phyloP scores from a whole-genome alignment of 257 asterid species.

The Penstemon davidsonii region DNA sequence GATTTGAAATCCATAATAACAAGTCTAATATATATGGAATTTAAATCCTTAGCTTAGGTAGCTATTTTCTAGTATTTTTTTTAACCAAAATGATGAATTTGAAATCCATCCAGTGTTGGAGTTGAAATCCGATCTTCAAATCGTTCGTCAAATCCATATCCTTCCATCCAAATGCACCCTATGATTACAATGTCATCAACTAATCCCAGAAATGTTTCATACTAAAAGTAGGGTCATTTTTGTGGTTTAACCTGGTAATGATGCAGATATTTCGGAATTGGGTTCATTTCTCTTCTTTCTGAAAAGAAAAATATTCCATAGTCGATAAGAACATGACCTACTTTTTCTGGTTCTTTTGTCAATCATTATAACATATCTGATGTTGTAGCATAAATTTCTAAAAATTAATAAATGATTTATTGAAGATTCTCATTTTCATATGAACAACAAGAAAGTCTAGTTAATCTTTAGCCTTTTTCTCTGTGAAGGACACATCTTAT shows the following conservation, averaged over 20 bases:
- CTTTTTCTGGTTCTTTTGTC: not conserved
- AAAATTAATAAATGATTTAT: not conserved
- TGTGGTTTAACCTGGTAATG: not conserved
- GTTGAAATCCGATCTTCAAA: too few species aligned
- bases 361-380: not conserved
- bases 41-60: too few species aligned
- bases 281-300: not conserved
- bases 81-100: too few species aligned
- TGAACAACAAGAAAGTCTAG: not conserved
- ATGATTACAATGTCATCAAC: slow-evolving; percentile 1
- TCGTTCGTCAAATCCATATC: too few species aligned
- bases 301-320: not conserved
- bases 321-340: not conserved
- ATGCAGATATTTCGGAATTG: too few species aligned
- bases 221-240: not conserved
- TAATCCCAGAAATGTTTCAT: not conserved
- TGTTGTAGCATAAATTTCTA: not conserved
- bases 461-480: not conserved
- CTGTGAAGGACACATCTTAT: not conserved
- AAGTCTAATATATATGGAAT: too few species aligned
- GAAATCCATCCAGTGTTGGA: too few species aligned
- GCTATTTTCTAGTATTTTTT: too few species aligned
- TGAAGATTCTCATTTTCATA: not conserved
- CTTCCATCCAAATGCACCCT: too few species aligned
- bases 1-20: too few species aligned